A percentile compares a stretch with the other conserved stretches of the same genome.
Evolutionary conservation across 805 yeast species (phyloP).

Genomic region (Ogataea polymorpha): DNA sequence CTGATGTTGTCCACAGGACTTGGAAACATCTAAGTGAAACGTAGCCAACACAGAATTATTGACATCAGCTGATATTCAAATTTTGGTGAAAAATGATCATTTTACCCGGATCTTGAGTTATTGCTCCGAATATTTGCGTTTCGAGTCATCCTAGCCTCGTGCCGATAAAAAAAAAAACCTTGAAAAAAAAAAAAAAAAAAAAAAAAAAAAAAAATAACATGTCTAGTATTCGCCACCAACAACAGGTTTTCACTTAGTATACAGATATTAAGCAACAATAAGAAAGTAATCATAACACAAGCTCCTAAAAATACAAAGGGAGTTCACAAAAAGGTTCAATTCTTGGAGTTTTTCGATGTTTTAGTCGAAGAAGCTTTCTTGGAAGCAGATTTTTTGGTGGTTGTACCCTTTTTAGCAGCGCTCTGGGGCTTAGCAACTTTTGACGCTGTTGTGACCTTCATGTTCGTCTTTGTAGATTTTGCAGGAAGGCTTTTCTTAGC

Average conservation of each 20-base stretch:
- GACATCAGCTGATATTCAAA: neutral
- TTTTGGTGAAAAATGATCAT: neutral
- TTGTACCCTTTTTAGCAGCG: slow-evolving; percentile 30
- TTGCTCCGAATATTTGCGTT: neutral
- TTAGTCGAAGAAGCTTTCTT: slow-evolving; percentile 16
- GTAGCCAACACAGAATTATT: neutral
- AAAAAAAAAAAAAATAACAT: neutral
- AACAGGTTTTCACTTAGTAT: neutral
- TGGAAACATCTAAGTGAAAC: neutral
- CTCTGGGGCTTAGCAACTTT: slow-evolving; percentile 21
- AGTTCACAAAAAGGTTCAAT: neutral
- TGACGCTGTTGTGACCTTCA: neutral
- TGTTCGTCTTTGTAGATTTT: neutral
- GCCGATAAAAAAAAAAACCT: neutral
- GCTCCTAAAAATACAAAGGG: slow-evolving; percentile 12
- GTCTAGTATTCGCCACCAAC: neutral
- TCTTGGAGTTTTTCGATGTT: slow-evolving; percentile 26
- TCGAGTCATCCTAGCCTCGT: neutral
- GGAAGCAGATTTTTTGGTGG: slow-evolving; percentile 20
- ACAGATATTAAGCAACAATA: neutral
- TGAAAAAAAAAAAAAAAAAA: neutral
- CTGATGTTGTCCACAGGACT: neutral
- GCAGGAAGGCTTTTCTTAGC: slow-evolving; percentile 14
- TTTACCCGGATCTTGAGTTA: neutral
- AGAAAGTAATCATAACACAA: slow-evolving; percentile 1